Conservation (phyloP, 768 basidiomycete genomes). For the Suillus decipiens region DNA sequence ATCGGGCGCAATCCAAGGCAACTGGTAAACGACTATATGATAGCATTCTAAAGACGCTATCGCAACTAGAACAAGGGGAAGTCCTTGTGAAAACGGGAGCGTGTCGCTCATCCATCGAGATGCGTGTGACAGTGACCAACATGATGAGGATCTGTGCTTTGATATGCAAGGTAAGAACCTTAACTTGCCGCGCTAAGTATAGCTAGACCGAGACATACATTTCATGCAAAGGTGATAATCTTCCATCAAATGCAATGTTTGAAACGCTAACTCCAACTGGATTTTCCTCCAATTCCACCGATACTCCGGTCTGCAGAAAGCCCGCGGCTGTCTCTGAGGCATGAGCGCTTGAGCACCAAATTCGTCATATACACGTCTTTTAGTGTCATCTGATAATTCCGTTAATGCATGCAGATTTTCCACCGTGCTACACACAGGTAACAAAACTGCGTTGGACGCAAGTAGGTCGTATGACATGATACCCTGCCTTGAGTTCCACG, state of each 20-base stretch:
- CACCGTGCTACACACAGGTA: constrained; percentile 63
- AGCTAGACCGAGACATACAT: background rate
- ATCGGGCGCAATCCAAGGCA: background rate
- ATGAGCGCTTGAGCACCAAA: constrained; percentile 15
- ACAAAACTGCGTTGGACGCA: constrained; percentile 53
- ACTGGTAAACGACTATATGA: background rate
- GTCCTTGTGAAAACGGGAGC: constrained; percentile 70
- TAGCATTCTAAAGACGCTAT: background rate
- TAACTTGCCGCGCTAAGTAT: background rate
- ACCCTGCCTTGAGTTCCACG: constrained; percentile 57
- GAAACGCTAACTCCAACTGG: constrained; percentile 53
- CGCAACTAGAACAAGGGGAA: constrained; percentile 57
- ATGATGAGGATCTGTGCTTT: background rate
- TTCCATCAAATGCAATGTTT: constrained; percentile 47
- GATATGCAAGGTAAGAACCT: background rate
- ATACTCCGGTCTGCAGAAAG: constrained; percentile 16
- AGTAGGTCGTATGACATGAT: constrained; percentile 68
- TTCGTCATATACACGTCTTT: constrained; percentile 24
- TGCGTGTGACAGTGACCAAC: constrained; percentile 34
- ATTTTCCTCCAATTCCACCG: constrained; percentile 42
- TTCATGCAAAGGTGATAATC: constrained; percentile 15
- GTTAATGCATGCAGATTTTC: constrained; percentile 64
- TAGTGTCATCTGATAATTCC: constrained; percentile 51
- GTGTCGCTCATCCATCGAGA: constrained; percentile 56
- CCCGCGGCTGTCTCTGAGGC: constrained; percentile 4